These are phyloP conservation scores for Melanogaster broomeanus DNA, from an alignment of 768 basidiomycete genomes.

Conservation along the genomic window DNA sequence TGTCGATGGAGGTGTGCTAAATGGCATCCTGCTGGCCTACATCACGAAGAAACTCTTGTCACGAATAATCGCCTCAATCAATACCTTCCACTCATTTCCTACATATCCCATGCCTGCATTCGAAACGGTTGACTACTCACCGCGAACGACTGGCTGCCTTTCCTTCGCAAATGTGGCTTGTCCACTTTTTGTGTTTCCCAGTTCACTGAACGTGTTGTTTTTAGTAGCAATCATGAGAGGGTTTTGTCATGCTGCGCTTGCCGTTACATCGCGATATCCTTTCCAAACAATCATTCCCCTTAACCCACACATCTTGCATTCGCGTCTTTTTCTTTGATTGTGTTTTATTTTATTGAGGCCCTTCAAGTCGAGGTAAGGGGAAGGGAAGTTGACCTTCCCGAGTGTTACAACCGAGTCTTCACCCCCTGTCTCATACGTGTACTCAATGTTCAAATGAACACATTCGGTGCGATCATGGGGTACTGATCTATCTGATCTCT, in stretches of 20 bases:
- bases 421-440: slow-evolving; percentile 9
- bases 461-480: not conserved
- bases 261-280: slow-evolving; percentile 21
- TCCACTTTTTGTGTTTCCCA: slow-evolving; percentile 22
- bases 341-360: slow-evolving; percentile 21
- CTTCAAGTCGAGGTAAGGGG: slow-evolving; percentile 12
- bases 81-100: slow-evolving; percentile 21
- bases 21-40: slow-evolving; percentile 2
- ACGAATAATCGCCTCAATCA: slow-evolving; percentile 13
- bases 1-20: slow-evolving; percentile 72
- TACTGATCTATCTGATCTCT: no score
- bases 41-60: slow-evolving; percentile 9
- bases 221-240: slow-evolving; percentile 19
- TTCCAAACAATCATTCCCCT: slow-evolving; percentile 4
- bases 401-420: slow-evolving; percentile 14
- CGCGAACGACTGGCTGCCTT: slow-evolving; percentile 13
- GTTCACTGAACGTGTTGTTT: slow-evolving; percentile 26
- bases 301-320: slow-evolving; percentile 14
- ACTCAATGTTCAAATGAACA: slow-evolving; percentile 1
- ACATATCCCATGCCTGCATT: slow-evolving; percentile 8
- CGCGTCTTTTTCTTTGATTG: slow-evolving; percentile 12
- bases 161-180: slow-evolving; percentile 27
- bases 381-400: slow-evolving; percentile 42
- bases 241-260: slow-evolving; percentile 21
- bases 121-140: slow-evolving; percentile 15